Conservation (phyloP, 2,329 filamentous ascomycete genomes). For the Albophoma yamanashiensis region DNA sequence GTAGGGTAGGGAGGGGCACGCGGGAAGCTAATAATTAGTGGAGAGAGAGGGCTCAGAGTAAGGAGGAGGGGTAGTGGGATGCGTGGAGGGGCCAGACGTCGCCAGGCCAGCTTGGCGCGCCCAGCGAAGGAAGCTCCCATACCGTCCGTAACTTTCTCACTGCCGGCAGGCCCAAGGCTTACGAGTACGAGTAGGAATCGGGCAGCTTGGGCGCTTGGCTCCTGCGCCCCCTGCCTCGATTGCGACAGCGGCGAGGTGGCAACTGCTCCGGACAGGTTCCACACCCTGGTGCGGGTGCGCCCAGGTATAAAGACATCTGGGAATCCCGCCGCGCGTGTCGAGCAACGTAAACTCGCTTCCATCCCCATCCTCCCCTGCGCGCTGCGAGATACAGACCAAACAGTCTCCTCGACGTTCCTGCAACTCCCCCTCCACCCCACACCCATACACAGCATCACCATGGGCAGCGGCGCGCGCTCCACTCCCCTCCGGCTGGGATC, state of each 20-base stretch:
- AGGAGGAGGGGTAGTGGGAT: not conserved
- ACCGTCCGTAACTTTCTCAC: not conserved
- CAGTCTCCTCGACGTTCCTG: not conserved
- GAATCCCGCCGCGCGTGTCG: not conserved
- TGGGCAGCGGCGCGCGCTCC: conserved; percentile 14
- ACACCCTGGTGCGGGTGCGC: not conserved
- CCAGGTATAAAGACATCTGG: not conserved
- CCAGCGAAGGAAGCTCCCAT: not conserved
- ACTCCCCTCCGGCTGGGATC: conserved; percentile 50
- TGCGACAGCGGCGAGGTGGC: not conserved
- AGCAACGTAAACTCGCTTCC: not conserved
- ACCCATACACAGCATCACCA: conserved; percentile 9
- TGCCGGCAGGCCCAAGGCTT: not conserved
- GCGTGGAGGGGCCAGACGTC: not conserved
- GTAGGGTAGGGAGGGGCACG: not conserved
- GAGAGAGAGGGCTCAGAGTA: no score
- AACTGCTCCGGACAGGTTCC: not conserved
- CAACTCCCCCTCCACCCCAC: not conserved
- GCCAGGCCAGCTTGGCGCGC: no score
- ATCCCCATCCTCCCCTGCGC: not conserved
- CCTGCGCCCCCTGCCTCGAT: not conserved
- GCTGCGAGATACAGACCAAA: not conserved
- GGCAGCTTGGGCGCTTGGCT: not conserved
- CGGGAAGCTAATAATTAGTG: not conserved
- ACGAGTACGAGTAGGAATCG: not conserved